phyloP scores from a whole-genome alignment of 2,329 filamentous ascomycete genomes.

The Cryphonectria parasitica region DNA sequence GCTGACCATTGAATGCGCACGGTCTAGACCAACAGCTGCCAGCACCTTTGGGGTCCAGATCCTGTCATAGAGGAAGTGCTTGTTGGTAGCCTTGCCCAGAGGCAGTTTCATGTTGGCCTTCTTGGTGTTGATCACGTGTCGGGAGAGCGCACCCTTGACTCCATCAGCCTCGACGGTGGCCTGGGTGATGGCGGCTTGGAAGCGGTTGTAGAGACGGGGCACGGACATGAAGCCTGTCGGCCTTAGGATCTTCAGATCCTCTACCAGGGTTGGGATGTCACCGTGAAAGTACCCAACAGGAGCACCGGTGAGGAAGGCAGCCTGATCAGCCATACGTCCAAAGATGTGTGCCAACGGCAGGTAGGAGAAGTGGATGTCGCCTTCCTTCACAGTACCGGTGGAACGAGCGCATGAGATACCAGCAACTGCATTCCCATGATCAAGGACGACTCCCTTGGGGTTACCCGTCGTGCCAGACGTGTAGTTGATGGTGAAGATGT shows the following conservation, averaged over 20 bases:
- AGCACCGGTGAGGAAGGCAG: conserved; percentile 70
- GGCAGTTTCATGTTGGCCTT: conserved; percentile 75
- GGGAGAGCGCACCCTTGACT: conserved; percentile 78
- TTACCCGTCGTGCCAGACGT: conserved; percentile 83
- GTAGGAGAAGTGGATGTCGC: conserved; percentile 79
- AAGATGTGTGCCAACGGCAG: conserved; percentile 94
- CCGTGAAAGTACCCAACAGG: conserved; percentile 93
- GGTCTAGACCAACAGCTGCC: conserved; percentile 80
- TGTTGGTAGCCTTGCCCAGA: conserved; percentile 75
- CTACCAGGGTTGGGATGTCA: conserved; percentile 81
- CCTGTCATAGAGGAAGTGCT: conserved; percentile 77
- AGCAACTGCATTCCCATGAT: conserved; percentile 79
- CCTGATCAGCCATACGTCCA: conserved; percentile 81
- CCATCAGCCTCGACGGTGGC: conserved; percentile 80
- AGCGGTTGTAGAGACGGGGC: conserved; percentile 88
- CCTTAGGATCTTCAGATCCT: conserved; percentile 85
- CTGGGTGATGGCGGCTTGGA: conserved; percentile 79
- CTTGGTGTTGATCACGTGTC: conserved; percentile 80
- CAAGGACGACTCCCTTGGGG: conserved; percentile 83
- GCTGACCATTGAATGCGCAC: conserved; percentile 73
- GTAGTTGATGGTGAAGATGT: conserved; percentile 89
- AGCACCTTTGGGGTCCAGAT: conserved; percentile 91
- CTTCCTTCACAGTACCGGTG: conserved; percentile 51
- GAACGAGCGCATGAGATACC: conserved; percentile 66
- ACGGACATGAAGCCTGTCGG: conserved; percentile 88